phyloP scores from a whole-genome alignment of 2,329 filamentous ascomycete genomes.

The Pseudocercospora crystallina region DNA sequence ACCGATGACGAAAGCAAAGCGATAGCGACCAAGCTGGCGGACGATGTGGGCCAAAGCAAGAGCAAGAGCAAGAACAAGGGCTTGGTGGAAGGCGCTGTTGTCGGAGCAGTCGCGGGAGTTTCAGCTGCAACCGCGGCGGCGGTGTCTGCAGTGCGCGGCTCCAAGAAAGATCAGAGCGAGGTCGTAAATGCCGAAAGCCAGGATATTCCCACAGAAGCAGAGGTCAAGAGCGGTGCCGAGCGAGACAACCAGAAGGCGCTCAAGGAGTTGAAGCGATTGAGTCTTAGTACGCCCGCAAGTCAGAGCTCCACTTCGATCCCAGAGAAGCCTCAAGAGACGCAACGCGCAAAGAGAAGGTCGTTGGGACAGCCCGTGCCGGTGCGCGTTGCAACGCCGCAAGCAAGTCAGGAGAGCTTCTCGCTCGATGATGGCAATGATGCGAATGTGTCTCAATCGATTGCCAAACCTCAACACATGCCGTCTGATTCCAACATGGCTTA shows the following conservation, averaged over 20 bases:
- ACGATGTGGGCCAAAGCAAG: background rate
- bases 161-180: background rate
- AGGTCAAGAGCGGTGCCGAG: conserved; percentile 4
- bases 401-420: conserved; percentile 13
- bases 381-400: conserved; percentile 3
- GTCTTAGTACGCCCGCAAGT: conserved; percentile 12
- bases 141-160: background rate
- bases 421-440: conserved; percentile 8
- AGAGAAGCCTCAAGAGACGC: conserved; percentile 1
- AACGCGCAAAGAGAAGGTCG: conserved; percentile 8
- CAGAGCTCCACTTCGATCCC: conserved; percentile 8
- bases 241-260: conserved; percentile 17
- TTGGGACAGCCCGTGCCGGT: conserved; percentile 7
- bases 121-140: conserved; percentile 17
- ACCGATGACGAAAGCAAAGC: background rate
- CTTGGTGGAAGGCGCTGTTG: conserved; percentile 1
- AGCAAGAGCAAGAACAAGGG: background rate
- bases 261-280: conserved; percentile 17
- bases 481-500: conserved; percentile 5
- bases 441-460: background rate
- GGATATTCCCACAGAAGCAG: background rate
- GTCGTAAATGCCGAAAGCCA: conserved; percentile 1
- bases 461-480: conserved; percentile 6
- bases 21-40: background rate
- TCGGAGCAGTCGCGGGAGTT: conserved; percentile 8